Percentiles rank a stretch among this genome's conserved stretches.
phyloP scores from a whole-genome alignment of 2,329 filamentous ascomycete genomes.

The Ophiocordyceps camponoti-floridani region DNA sequence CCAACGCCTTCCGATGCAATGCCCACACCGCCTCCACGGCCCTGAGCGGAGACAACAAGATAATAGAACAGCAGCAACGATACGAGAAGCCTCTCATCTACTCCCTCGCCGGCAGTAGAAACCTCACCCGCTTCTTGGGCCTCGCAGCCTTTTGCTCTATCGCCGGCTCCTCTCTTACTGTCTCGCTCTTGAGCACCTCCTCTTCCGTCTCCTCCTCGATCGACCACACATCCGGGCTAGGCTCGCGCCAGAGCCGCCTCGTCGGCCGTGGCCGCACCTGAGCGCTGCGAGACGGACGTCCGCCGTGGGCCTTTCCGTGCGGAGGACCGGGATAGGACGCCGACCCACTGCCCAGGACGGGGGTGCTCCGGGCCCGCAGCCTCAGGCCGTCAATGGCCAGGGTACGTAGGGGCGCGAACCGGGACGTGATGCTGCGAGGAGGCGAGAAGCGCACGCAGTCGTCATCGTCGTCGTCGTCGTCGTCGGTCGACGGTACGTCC shows the following conservation, averaged over 20 bases:
- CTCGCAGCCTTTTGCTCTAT: conserved; percentile 21
- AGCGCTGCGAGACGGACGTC: conserved; percentile 9
- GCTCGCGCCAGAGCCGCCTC: conserved; percentile 32
- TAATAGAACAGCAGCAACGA: not conserved
- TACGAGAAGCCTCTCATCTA: conserved; percentile 2
- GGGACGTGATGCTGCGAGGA: conserved; percentile 11
- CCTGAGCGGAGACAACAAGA: not conserved
- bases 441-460: conserved; percentile 31
- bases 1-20: not conserved
- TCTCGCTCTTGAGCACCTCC: conserved; percentile 26
- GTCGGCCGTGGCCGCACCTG: conserved; percentile 17
- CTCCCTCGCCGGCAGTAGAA: conserved; percentile 28
- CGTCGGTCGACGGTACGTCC: conserved; percentile 25
- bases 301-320: not conserved
- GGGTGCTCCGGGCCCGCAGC: conserved; percentile 12
- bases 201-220: conserved; percentile 42
- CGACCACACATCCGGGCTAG: conserved; percentile 40
- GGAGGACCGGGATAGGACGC: conserved; percentile 6
- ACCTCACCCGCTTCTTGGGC: conserved; percentile 38
- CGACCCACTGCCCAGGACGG: conserved; percentile 8
- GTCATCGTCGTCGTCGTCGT: conserved; percentile 26
- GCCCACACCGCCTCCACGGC: not conserved
- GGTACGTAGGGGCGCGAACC: conserved; percentile 24
- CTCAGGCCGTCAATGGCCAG: conserved; percentile 18
- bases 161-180: conserved; percentile 13